These are phyloP conservation scores for Phtheirospermum japonicum DNA, from an alignment of 257 asterid genomes.

Conservation along the genomic window DNA sequence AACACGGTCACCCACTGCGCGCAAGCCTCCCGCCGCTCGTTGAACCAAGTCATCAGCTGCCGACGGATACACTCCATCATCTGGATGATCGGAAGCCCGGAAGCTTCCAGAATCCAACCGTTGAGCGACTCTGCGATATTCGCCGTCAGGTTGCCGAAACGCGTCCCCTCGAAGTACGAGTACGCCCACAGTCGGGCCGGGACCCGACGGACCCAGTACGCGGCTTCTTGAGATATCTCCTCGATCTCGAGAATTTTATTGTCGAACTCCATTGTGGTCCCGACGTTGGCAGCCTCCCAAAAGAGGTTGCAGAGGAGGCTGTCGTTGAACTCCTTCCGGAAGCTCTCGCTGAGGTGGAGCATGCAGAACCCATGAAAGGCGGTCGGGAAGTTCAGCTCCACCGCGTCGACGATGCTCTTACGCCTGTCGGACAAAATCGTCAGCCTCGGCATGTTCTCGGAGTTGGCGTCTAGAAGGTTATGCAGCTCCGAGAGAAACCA, in stretches of 20 bases:
- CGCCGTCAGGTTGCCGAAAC: constrained; percentile 56
- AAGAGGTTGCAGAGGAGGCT: constrained; percentile 49
- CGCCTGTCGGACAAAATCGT: constrained; percentile 62
- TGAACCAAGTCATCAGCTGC: constrained; percentile 77
- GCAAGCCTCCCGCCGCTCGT: constrained; percentile 63
- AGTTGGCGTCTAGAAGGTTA: constrained; percentile 55
- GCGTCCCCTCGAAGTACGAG: constrained; percentile 55
- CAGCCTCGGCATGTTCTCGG: constrained; percentile 71
- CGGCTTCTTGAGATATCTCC: constrained; percentile 57
- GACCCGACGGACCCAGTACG: constrained; percentile 45
- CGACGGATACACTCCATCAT: constrained; percentile 76
- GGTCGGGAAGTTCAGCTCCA: constrained; percentile 62
- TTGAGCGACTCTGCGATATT: constrained; percentile 44
- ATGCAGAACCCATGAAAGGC: constrained; percentile 76
- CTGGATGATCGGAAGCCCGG: constrained; percentile 65
- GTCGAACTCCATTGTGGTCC: constrained; percentile 43
- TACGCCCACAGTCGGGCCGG: constrained; percentile 65
- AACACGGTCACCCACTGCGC: constrained; percentile 57
- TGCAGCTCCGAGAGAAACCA: constrained; percentile 70
- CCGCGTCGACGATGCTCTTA: constrained; percentile 56
- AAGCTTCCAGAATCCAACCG: constrained; percentile 61
- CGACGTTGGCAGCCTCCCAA: constrained; percentile 69
- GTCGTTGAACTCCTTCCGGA: constrained; percentile 61
- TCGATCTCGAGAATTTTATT: constrained; percentile 44
- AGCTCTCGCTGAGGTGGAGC: constrained; percentile 61